Evolutionary conservation across 108 stramenopile species (phyloP), one percentile per base, ranked within the genome.

Genomic region (Fistulifera pelliculosa): DNA sequence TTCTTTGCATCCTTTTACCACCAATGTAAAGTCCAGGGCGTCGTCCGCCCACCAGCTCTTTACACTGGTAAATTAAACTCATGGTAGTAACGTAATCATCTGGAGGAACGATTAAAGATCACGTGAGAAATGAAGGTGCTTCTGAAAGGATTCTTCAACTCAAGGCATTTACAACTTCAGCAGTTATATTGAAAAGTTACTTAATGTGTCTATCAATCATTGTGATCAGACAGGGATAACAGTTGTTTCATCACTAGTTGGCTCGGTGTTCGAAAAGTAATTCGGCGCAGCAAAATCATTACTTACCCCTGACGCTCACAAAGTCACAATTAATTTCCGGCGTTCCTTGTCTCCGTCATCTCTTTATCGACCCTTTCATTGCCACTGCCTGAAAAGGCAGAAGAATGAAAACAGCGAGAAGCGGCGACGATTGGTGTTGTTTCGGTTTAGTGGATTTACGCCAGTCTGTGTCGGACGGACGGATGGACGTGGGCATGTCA

Each of bases 1-100:
- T 70, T 68, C 51, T 85, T 85, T 6, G 83, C 83, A 39, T 85
- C 83, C 3, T 39, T 22, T 76, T 73, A 0, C 83, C 83, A 19
- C 83, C 83, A 53, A 85, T 73, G 54, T 85, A 85, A 1, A 85
- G 22, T 12, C 54, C 38, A 18, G 28, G 38, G n/a, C 54, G 54
- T 6, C 17, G 4, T 38, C 38, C 38, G 7, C 39, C 38, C 6
- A 22, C 16, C 13, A 40, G n/a, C 18, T 13, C 38, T 26, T 18
- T 16, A 21, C 27, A 26, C n/a, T 35, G 28, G 54, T 54, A 40
- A 6, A 54, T 54, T 8, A 54, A 40, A 22, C 54, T 54, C 54
- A 54, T 54, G 2, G 50, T 51, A 4, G n/a, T 24, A 2, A 22
- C 21, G n/a, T 40, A 43, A 40, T 27, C 26, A 27, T 25, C 26